These are phyloP conservation scores for Globisporangium nunn DNA, from an alignment of 352 stramenopile genomes.

Conservation along the genomic window DNA sequence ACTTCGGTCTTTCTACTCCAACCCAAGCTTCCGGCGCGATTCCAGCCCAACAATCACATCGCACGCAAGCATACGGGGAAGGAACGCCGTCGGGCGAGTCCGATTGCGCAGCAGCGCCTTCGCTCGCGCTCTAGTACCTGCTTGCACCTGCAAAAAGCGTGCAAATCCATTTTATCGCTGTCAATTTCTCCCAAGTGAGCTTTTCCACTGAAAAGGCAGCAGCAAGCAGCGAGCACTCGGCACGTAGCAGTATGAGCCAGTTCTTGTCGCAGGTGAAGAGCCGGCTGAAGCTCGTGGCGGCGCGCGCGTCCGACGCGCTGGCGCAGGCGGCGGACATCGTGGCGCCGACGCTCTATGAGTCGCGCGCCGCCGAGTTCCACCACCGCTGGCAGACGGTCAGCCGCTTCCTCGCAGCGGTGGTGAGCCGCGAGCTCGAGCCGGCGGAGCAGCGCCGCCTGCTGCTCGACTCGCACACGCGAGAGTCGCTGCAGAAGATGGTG, in stretches of 20 bases:
- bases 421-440: slow-evolving; percentile 56
- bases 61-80: no score
- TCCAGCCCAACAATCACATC: no score
- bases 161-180: no score
- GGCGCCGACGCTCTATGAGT: slow-evolving; percentile 76
- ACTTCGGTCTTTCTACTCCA: no score
- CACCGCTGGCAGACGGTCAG: slow-evolving; percentile 74
- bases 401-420: slow-evolving; percentile 69
- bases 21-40: no score
- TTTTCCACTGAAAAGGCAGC: no score
- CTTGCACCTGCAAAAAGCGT: no score
- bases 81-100: no score
- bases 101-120: no score
- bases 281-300: slow-evolving; percentile 72
- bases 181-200: no score
- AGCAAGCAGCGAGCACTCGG: no score
- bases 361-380: slow-evolving; percentile 78
- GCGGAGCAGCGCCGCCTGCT: slow-evolving; percentile 67
- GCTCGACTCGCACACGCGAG: slow-evolving; percentile 72
- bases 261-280: slow-evolving; percentile 68
- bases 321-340: slow-evolving; percentile 77
- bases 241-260: slow-evolving; percentile 7
- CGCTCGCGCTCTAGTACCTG: no score
- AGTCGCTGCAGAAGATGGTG: slow-evolving; percentile 82
- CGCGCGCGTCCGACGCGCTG: slow-evolving; percentile 59